Conservation (phyloP, 805 yeast genomes). For the Nadsonia fulvescens region DNA sequence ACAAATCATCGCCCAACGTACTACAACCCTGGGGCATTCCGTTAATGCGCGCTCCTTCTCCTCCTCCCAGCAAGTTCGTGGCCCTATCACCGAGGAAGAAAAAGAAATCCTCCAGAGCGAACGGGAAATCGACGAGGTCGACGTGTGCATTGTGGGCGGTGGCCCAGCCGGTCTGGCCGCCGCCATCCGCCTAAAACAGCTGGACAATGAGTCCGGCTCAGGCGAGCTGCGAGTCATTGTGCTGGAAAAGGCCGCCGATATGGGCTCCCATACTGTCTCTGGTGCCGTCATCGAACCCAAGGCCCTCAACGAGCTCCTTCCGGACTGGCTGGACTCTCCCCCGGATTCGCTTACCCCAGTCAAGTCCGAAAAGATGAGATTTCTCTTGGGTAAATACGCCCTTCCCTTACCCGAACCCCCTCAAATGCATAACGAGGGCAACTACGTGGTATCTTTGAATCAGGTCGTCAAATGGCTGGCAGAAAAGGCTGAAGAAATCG, state of each 20-base stretch:
- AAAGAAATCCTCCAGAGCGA: conserved; percentile 24
- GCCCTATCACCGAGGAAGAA: conserved; percentile 6
- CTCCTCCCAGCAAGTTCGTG: too few relatives aligned
- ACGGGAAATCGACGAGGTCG: conserved; percentile 73
- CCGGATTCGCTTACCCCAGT: conserved; percentile 56
- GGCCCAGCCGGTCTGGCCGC: conserved; percentile 96
- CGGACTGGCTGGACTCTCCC: conserved; percentile 30
- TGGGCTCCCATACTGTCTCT: conserved; percentile 82
- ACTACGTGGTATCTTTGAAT: conserved; percentile 70
- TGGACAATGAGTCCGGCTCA: conserved; percentile 46
- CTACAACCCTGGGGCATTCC: too few relatives aligned
- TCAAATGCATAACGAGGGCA: conserved; percentile 66
- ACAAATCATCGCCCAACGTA: too few relatives aligned
- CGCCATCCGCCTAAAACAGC: conserved; percentile 74
- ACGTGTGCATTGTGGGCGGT: conserved; percentile 91
- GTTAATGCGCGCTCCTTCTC: too few relatives aligned
- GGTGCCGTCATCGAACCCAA: conserved; percentile 92
- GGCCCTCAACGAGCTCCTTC: conserved; percentile 70
- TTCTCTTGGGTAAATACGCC: conserved; percentile 39
- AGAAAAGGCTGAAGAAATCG: conserved; percentile 80
- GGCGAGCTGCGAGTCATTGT: conserved; percentile 73
- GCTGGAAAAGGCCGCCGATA: conserved; percentile 79
- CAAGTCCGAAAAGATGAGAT: conserved; percentile 54
- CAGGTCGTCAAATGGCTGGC: conserved; percentile 67
- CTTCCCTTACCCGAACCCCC: conserved; percentile 85